Conservation (phyloP, 768 basidiomycete species). For the Phallus indusiatus region DNA sequence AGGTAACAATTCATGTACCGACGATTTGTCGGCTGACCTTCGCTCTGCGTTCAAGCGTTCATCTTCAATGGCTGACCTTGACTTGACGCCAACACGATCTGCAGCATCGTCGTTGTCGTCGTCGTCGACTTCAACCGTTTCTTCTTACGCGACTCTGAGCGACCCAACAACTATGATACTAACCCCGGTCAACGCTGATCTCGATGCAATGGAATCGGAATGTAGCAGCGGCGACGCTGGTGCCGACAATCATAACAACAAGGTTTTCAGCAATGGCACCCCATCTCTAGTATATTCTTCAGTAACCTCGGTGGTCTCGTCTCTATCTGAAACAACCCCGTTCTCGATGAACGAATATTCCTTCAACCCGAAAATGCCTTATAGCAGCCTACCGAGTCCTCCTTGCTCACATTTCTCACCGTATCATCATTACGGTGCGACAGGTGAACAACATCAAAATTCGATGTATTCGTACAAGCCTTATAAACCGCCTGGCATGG, state of each 20-base stretch:
- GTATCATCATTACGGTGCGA: not conserved
- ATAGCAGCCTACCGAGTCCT: not conserved
- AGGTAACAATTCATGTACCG: not conserved
- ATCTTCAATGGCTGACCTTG: not conserved
- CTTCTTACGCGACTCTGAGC: not conserved
- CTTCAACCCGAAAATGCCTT: not conserved
- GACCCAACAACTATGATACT: constrained; percentile 3
- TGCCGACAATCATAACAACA: no score
- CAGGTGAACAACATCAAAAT: not conserved
- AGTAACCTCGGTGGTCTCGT: not conserved
- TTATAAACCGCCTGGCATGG: not conserved
- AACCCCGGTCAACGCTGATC: constrained; percentile 6
- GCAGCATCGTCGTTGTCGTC: not conserved
- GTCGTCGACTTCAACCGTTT: not conserved
- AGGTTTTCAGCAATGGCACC: not conserved
- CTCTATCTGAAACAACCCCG: constrained; percentile 3
- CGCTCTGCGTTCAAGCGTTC: constrained; percentile 7
- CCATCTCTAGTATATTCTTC: not conserved
- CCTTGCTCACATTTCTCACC: constrained; percentile 1
- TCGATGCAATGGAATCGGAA: constrained; percentile 3
- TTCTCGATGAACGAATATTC: constrained; percentile 7
- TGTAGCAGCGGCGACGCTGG: not conserved
- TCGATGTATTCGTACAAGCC: not conserved
- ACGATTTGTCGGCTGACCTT: not conserved
- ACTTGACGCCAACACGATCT: not conserved